These are phyloP conservation scores for Epichloe sibirici DNA, from an alignment of 2,329 filamentous ascomycete genomes.

Conservation along the genomic window DNA sequence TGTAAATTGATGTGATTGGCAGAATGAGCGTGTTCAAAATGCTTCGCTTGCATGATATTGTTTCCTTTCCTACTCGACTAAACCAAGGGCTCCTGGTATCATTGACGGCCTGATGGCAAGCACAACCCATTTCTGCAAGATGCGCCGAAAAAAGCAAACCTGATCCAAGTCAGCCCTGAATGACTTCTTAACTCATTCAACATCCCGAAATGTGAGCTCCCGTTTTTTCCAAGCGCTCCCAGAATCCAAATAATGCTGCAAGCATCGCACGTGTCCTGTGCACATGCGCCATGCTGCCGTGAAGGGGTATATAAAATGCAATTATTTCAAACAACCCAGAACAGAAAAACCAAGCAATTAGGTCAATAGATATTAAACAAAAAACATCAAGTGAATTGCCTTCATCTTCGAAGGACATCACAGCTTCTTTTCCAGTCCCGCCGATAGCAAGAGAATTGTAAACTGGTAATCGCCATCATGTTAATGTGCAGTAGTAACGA, in stretches of 20 bases:
- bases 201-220: no score
- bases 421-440: neutral
- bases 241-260: neutral
- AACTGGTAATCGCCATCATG: no score
- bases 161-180: no score
- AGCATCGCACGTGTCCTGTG: no score
- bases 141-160: no score
- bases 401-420: neutral
- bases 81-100: neutral
- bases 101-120: neutral
- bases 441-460: no score
- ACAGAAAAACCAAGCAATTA: neutral
- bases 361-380: neutral
- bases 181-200: no score
- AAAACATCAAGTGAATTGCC: neutral
- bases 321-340: neutral
- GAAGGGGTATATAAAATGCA: neutral
- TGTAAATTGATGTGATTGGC: no score
- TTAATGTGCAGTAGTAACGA: no score
- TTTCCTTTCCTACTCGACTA: neutral
- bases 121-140: neutral
- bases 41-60: neutral
- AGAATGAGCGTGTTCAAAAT: neutral
- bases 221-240: neutral
- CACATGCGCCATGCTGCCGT: neutral